Conservation (phyloP, 31 red algal genomes). For the Bonnemaisonia californica region DNA sequence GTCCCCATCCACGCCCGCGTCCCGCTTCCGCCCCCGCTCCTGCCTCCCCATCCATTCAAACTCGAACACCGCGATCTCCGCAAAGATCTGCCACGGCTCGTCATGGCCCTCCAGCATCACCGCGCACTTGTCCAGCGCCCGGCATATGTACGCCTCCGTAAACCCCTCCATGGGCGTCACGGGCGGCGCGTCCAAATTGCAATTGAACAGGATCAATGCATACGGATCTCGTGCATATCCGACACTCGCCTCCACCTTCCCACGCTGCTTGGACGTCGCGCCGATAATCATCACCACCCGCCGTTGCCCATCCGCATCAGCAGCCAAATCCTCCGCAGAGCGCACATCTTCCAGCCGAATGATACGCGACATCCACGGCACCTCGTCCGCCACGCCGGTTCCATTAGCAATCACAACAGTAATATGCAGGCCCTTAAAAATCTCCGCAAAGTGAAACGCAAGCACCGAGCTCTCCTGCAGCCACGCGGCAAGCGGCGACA, state of each 20-base stretch:
- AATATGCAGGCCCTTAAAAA: conserved; percentile 42
- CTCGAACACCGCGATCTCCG: conserved; percentile 75
- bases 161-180: conserved; percentile 2
- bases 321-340: neutral
- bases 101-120: conserved; percentile 30
- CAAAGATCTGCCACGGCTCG: conserved; percentile 53
- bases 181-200: conserved; percentile 47
- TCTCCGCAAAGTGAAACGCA: conserved; percentile 29
- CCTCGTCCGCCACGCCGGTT: neutral
- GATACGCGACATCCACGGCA: conserved; percentile 26
- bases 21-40: conserved; percentile 1
- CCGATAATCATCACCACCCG: conserved; percentile 47
- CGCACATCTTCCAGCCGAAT: conserved; percentile 14
- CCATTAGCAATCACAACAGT: conserved; percentile 14
- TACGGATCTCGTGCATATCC: conserved; percentile 1
- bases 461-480: conserved; percentile 26
- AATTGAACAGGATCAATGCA: conserved; percentile 63
- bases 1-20: too few relatives aligned
- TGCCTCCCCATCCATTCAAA: conserved; percentile 61
- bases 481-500: conserved; percentile 47
- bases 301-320: neutral
- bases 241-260: conserved; percentile 11
- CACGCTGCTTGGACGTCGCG: conserved; percentile 2
- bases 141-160: conserved; percentile 45
- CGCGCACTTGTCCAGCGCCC: conserved; percentile 60